phyloP scores from a whole-genome alignment of 176 grass and related monocot genomes.

The Tuctoria greenei region DNA sequence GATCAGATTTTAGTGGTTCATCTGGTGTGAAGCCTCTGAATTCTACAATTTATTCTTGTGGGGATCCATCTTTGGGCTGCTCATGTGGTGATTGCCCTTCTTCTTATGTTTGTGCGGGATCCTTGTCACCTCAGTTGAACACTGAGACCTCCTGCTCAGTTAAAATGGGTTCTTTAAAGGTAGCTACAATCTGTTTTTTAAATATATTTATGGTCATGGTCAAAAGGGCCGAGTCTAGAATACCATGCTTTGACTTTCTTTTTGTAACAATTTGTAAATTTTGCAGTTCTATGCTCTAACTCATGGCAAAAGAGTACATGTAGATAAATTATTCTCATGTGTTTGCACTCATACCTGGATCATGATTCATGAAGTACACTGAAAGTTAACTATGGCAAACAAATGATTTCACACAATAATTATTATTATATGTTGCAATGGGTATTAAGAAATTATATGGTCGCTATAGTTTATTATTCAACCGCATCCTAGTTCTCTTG shows the following conservation, averaged over 20 bases:
- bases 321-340: not conserved
- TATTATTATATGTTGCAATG: constrained; percentile 14
- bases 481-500: not conserved
- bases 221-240: not conserved
- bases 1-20: constrained; percentile 56
- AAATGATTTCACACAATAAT: constrained; percentile 20
- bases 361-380: constrained; percentile 25
- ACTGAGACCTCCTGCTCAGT: constrained; percentile 60
- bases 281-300: constrained; percentile 4
- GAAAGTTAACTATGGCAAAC: not conserved
- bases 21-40: constrained; percentile 80
- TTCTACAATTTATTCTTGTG: constrained; percentile 89
- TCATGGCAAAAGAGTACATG: constrained; percentile 20
- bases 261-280: not conserved
- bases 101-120: constrained; percentile 65
- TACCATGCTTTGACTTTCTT: constrained; percentile 6
- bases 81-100: constrained; percentile 98
- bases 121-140: constrained; percentile 38
- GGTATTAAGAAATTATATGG: not conserved
- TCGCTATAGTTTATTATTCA: not conserved
- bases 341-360: not conserved
- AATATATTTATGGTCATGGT: constrained; percentile 22
- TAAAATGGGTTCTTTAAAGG: constrained; percentile 85
- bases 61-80: constrained; percentile 86
- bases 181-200: constrained; percentile 41